Percentiles rank a stretch among this genome's conserved stretches.
These are phyloP conservation scores for Acer yangbiense DNA, from an alignment of 345 rosid species.

Conservation along the genomic window DNA sequence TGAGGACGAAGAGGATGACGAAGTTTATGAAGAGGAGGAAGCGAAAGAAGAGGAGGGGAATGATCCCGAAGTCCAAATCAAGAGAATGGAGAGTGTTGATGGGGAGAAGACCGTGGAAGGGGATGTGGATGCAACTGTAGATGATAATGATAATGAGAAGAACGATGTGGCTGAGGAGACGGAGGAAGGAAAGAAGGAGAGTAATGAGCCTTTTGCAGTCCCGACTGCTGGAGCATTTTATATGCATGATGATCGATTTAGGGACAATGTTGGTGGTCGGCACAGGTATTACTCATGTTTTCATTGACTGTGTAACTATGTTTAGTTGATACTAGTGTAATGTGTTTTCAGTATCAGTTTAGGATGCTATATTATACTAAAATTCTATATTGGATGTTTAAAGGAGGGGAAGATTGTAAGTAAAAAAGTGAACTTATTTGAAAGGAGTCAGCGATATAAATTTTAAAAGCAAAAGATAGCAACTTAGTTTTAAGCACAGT, in stretches of 20 bases:
- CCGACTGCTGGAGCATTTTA: conserved; percentile 98
- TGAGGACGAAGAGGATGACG: conserved; percentile 47
- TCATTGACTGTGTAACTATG: not conserved
- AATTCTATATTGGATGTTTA: not conserved
- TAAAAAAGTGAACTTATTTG: not conserved
- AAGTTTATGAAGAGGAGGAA: conserved; percentile 44
- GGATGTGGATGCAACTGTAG: conserved; percentile 20
- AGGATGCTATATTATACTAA: not conserved
- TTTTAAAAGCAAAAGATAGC: not conserved
- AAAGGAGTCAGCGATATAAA: not conserved
- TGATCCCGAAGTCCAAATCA: conserved; percentile 23
- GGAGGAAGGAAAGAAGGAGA: conserved; percentile 59
- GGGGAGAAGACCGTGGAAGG: conserved; percentile 33
- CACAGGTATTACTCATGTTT: conserved; percentile 30
- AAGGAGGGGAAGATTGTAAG: not conserved
- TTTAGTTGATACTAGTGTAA: not conserved
- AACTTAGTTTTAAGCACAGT: not conserved
- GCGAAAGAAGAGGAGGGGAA: conserved; percentile 28
- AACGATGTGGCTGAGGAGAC: conserved; percentile 35
- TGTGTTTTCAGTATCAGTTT: not conserved
- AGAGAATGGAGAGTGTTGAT: conserved; percentile 27
- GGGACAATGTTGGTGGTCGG: conserved; percentile 60
- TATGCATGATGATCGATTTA: conserved; percentile 96
- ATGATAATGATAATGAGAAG: conserved; percentile 22
- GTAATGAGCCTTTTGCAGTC: conserved; percentile 83